A percentile compares a stretch with the other conserved stretches of the same genome.
Evolutionary conservation across 345 rosid genomes (phyloP).

Genomic region (Clarkia xantiana): DNA sequence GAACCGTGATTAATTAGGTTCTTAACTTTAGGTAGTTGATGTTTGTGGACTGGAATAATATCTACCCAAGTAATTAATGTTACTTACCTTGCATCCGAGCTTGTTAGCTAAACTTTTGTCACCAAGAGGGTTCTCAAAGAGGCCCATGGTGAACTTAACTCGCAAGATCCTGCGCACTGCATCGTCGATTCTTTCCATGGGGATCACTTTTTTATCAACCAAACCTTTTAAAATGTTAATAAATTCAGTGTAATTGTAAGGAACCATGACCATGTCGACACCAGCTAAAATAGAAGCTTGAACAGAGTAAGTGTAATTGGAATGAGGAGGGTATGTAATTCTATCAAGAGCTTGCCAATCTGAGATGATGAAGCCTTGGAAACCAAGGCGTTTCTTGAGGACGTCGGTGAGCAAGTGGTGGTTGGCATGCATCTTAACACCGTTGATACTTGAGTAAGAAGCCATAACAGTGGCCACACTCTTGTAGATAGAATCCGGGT

Average conservation of each 20-base stretch:
- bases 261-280: slow-evolving; percentile 84
- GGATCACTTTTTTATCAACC: slow-evolving; percentile 27
- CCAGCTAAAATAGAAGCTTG: slow-evolving; percentile 40
- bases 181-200: slow-evolving; percentile 57
- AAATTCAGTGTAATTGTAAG: slow-evolving; percentile 35
- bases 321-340: slow-evolving; percentile 42
- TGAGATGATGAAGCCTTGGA: slow-evolving; percentile 68
- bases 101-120: slow-evolving; percentile 26
- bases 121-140: slow-evolving; percentile 51
- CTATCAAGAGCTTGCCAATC: slow-evolving; percentile 66
- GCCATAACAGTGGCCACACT: slow-evolving; percentile 28
- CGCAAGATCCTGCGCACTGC: slow-evolving; percentile 65
- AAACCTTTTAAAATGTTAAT: slow-evolving; percentile 24
- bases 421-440: slow-evolving; percentile 31
- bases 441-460: slow-evolving; percentile 29
- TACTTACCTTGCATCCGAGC: slow-evolving; percentile 41
- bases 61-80: background rate
- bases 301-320: slow-evolving; percentile 55
- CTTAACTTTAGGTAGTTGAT: background rate
- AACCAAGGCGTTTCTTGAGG: slow-evolving; percentile 17
- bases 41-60: background rate
- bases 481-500: background rate
- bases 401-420: slow-evolving; percentile 15
- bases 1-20: background rate
- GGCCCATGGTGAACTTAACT: slow-evolving; percentile 61